phyloP scores from a whole-genome alignment of 2,329 filamentous ascomycete species.

The Aspergillus sp. region DNA sequence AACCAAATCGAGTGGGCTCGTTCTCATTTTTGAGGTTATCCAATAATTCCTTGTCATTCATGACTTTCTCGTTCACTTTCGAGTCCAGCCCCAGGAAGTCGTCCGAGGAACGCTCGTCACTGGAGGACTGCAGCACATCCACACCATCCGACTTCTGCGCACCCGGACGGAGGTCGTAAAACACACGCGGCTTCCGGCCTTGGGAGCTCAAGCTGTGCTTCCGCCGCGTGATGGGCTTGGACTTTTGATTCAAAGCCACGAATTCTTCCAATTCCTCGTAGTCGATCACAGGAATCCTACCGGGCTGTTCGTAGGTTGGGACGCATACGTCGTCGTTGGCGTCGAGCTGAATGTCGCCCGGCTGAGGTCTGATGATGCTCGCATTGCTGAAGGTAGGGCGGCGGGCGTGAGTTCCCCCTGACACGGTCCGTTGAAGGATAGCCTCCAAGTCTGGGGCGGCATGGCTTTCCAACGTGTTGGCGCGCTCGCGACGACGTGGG shows the following conservation, averaged over 20 bases:
- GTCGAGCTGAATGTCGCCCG: conserved; percentile 33
- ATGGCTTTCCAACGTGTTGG: conserved; percentile 63
- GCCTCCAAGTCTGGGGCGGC: conserved; percentile 54
- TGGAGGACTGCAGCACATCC: conserved; percentile 32
- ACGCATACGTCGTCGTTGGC: conserved; percentile 73
- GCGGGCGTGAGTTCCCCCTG: conserved; percentile 63
- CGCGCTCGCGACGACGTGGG: conserved; percentile 77
- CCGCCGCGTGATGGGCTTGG: conserved; percentile 38
- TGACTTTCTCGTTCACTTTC: conserved; percentile 34
- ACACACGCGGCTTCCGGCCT: conserved; percentile 52
- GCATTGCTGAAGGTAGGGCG: conserved; percentile 59
- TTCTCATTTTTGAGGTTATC: conserved; percentile 42
- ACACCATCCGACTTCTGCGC: conserved; percentile 36
- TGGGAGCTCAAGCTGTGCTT: conserved; percentile 51
- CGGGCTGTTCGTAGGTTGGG: conserved; percentile 71
- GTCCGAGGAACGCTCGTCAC: conserved; percentile 24
- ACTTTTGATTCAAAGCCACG: conserved; percentile 61
- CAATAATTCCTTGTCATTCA: conserved; percentile 32
- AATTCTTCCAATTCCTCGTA: conserved; percentile 95
- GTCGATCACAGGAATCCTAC: conserved; percentile 78
- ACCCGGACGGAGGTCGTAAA: conserved; percentile 57
- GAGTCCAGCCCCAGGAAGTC: conserved; percentile 26
- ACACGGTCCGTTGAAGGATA: conserved; percentile 67
- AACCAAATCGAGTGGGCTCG: conserved; percentile 82
- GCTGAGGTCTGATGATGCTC: conserved; percentile 53